phyloP scores from a whole-genome alignment of 2,329 filamentous ascomycete species.

The Aspergillus thermomutatus region DNA sequence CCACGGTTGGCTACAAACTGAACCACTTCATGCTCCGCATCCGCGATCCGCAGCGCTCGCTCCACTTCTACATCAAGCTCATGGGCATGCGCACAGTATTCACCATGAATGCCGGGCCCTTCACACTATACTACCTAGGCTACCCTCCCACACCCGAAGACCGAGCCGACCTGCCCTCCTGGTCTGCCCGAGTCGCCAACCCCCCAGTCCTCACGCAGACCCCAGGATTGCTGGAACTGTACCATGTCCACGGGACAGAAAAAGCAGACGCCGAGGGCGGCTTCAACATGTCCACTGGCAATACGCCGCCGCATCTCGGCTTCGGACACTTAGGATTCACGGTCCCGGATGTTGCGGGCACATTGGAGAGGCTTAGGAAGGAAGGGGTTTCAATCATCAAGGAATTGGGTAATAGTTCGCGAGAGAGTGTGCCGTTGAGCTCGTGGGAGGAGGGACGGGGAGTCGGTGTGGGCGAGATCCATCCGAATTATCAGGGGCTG shows the following conservation, averaged over 20 bases:
- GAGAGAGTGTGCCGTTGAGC: conserved; percentile 30
- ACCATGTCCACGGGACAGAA: conserved; percentile 37
- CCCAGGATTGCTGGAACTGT: conserved; percentile 35
- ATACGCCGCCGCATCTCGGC: conserved; percentile 33
- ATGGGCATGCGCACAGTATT: conserved; percentile 41
- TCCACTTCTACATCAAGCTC: conserved; percentile 38
- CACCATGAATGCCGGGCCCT: conserved; percentile 38
- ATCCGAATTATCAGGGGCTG: conserved; percentile 32
- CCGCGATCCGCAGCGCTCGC: conserved; percentile 30
- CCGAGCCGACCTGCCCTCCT: conserved; percentile 23
- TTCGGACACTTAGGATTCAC: conserved; percentile 40
- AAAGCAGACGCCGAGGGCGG: conserved; percentile 12
- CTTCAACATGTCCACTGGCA: conserved; percentile 26
- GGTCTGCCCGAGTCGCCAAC: conserved; percentile 26
- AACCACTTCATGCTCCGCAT: conserved; percentile 40
- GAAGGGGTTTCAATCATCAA: conserved; percentile 34
- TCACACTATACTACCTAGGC: conserved; percentile 41
- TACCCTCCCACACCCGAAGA: conserved; percentile 31
- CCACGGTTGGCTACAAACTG: conserved; percentile 34
- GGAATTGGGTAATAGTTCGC: conserved; percentile 28
- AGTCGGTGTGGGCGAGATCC: conserved; percentile 30
- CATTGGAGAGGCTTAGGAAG: conserved; percentile 27
- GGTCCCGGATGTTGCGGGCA: conserved; percentile 32
- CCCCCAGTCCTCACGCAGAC: conserved; percentile 27
- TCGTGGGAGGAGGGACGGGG: conserved; percentile 33